Evolutionary conservation across 192 early-diverging fungal species (phyloP), one percentile per base, ranked within the genome.

Genomic region (Linnemannia schmuckeri): DNA sequence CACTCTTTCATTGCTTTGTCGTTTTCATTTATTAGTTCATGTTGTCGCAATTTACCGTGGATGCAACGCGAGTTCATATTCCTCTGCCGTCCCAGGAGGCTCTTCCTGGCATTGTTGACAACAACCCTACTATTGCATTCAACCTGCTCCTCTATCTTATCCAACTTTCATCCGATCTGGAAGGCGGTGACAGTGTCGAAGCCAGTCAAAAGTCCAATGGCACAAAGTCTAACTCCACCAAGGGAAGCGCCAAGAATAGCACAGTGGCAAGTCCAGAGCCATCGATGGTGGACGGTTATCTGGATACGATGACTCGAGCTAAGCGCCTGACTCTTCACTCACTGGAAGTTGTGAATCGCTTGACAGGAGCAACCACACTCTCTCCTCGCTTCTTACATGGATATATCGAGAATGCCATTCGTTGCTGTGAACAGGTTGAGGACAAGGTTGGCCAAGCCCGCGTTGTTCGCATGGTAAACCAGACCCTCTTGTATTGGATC

Each of bases 391-490:
- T 89, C 46, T 61, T 89, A 54, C 85, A 87, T 66, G 78, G 71
- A 15, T 89, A 89, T 55, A 80, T 89, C 54, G 84, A 87, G 46
- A 89, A 88, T 24, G 85, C 85, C 1, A 84, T 89, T 55, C 85
- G 89, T 41, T 88, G 84, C 71, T 89, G 89, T 42, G 89, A 89
- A 52, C 57, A 85, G 30, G 82, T 89, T 7, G 89, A 89, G 17
- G 89, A 89, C 61, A 87, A 87, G 52, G 76, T 82, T 12, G 82
- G 81, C 68, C 89, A 89, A 55, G 85, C 82, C 33, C 85, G 89
- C 27, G 85, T 88, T 35, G 89, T 89, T n/a, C 89, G 89, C 40
- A 81, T 89, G 89, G 89, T 89, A 79, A 66, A 82, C 76, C 71
- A 3, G 20, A 6, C 24, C 54, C 7, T 13, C 46, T 27, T 33